Evolutionary conservation across 306 rosid species (phyloP).

Genomic region (Acmispon strigosus): DNA sequence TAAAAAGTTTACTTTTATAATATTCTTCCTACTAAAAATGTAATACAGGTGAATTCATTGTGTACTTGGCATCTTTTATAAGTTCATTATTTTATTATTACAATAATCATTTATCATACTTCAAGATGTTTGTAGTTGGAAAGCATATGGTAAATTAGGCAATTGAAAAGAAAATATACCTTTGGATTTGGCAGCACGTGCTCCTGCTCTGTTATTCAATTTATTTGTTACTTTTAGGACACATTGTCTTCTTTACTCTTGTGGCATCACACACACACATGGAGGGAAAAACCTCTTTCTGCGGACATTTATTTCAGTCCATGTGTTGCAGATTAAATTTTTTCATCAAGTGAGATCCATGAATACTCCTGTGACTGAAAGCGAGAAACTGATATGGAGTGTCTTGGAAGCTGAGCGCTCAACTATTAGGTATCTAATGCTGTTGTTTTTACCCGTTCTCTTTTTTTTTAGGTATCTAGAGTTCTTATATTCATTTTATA

Average conservation of each 20-base stretch:
- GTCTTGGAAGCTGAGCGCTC: slow-evolving; percentile 90
- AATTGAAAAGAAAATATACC: background rate
- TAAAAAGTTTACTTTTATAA: background rate
- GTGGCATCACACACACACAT: background rate
- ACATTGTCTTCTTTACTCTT: background rate
- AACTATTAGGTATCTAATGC: slow-evolving; percentile 54
- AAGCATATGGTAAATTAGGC: background rate
- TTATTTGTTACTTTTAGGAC: background rate
- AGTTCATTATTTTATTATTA: background rate
- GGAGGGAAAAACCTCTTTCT: background rate
- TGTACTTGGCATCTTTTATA: background rate
- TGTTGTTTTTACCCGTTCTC: background rate
- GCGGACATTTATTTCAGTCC: slow-evolving; percentile 18
- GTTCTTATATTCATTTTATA: background rate
- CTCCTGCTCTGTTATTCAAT: background rate
- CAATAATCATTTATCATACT: background rate
- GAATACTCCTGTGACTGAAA: slow-evolving; percentile 60
- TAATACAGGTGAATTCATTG: background rate
- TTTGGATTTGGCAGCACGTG: background rate
- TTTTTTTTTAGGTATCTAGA: background rate
- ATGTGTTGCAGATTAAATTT: slow-evolving; percentile 67
- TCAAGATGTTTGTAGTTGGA: background rate
- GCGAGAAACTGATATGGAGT: slow-evolving; percentile 79
- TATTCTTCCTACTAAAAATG: background rate
- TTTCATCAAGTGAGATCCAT: slow-evolving; percentile 70